Percentiles rank a stretch among this genome's conserved stretches.
phyloP scores from a whole-genome alignment of 768 basidiomycete species.

The Rubroboletus satanas region DNA sequence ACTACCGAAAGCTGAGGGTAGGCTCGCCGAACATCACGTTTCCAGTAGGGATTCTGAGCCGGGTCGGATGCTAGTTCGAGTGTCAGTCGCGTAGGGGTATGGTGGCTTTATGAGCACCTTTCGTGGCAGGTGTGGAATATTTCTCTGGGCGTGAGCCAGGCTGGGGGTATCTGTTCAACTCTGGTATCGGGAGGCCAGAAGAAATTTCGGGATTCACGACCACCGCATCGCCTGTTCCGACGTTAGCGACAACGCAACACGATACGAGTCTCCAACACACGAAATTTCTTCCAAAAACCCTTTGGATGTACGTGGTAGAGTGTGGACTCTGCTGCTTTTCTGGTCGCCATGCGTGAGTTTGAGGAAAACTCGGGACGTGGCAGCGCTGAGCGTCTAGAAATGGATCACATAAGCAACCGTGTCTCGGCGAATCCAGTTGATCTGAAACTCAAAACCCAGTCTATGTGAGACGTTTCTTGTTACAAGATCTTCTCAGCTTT shows the following conservation, averaged over 20 bases:
- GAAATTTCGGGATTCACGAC: slow-evolving; percentile 91
- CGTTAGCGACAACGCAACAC: slow-evolving; percentile 1
- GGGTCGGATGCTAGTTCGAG: slow-evolving; percentile 67
- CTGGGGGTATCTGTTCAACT: slow-evolving; percentile 73
- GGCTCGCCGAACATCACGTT: slow-evolving; percentile 87
- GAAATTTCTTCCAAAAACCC: slow-evolving; percentile 97
- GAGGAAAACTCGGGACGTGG: slow-evolving; percentile 7
- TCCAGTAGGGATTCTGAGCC: slow-evolving; percentile 92
- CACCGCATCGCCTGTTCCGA: slow-evolving; percentile 65
- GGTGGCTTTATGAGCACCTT: slow-evolving; percentile 47
- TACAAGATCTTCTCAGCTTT: not conserved
- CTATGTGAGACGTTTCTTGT: not conserved
- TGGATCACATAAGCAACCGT: slow-evolving; percentile 16
- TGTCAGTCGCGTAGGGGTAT: slow-evolving; percentile 10
- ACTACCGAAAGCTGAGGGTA: slow-evolving; percentile 92
- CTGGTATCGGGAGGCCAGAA: slow-evolving; percentile 76
- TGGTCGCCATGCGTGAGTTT: slow-evolving; percentile 57
- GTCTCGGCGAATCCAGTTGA: not conserved
- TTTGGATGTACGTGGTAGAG: slow-evolving; percentile 85
- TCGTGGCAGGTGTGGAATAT: slow-evolving; percentile 85
- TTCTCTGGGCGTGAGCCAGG: slow-evolving; percentile 86
- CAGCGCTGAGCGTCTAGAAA: not conserved
- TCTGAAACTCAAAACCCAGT: not conserved
- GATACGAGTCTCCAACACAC: slow-evolving; percentile 43
- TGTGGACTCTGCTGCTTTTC: slow-evolving; percentile 82